Evolutionary conservation across 331 rosid genomes (phyloP), one percentile per base, ranked within the genome.

Genomic region (Acacia pycnantha): DNA sequence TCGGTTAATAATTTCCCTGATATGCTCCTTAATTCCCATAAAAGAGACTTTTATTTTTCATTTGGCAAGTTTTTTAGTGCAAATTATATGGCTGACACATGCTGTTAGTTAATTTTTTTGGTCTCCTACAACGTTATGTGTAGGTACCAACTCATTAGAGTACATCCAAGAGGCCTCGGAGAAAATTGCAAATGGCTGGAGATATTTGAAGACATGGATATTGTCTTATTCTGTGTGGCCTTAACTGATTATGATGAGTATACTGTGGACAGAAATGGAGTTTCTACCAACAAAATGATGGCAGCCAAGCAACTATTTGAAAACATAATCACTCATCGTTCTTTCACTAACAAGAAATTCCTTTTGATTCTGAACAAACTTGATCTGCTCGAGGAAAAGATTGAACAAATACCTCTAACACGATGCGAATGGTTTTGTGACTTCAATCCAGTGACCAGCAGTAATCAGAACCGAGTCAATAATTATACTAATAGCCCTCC

Each of bases 381-480:
- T 3, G 99, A 96, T 74, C 89, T 92, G 54, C 90, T 96, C 0
- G 98, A 90, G 86, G 97, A 96, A 78, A 93, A 90, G 86, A 86
- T 92, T 9, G 87, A 89, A 37, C 81, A 56, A 47, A 85, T 50
- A 54, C 92, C 97, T 44, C 93, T 94, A 77, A 51, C 81, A 47
- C 70, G 41, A 58, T 96, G 99, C 11, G 95, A 91, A 82, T 96
- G 98, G 99, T 96, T 96, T 79, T 2, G n/a, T 1, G 93, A 96
- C 76, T 96, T 93, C 87, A 78, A 88, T 40, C 97, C 99, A 0
- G 82, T 91, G 50, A 77, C 79, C 27, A 82, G 90, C 82, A 40
- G 12, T 6, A 84, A 87, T 62, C 74, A 85, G 8, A 81, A 27
- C 19, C 77, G 73, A 47, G 65, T 86, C 70, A 78, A 27, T 74